A percentile compares a stretch with the other conserved stretches of the same genome.
phyloP scores from a whole-genome alignment of 169 alveolate genomes.

The Plasmodium malariae region DNA sequence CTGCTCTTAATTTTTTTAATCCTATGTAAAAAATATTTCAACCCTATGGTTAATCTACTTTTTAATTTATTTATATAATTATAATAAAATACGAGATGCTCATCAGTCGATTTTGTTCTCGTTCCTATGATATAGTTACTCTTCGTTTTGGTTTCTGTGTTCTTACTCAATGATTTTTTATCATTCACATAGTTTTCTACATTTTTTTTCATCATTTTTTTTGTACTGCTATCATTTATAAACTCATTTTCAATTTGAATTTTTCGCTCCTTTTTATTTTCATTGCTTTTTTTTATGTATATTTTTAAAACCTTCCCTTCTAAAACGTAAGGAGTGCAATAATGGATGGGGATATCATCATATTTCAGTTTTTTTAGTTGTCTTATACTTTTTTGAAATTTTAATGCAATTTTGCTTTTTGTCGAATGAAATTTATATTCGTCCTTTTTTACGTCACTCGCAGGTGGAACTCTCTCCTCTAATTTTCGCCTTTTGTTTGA shows the following conservation, averaged over 20 bases:
- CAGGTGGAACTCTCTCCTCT: no score
- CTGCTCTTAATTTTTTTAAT: constrained; percentile 37
- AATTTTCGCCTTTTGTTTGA: background rate
- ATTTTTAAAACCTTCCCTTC: constrained; percentile 53
- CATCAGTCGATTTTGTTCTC: constrained; percentile 74
- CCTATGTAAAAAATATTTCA: constrained; percentile 29
- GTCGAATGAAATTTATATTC: constrained; percentile 2
- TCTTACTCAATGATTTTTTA: background rate
- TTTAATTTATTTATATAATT: constrained; percentile 53
- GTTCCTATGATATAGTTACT: constrained; percentile 64
- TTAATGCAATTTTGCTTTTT: constrained; percentile 20
- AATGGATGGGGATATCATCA: constrained; percentile 57
- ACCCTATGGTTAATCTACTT: constrained; percentile 47
- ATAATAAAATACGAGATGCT: constrained; percentile 48
- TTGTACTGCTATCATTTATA: background rate
- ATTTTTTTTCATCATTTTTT: background rate
- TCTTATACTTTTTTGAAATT: constrained; percentile 22
- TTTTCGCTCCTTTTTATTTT: background rate
- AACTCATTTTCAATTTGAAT: background rate
- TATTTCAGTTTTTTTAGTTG: background rate
- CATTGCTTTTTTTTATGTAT: constrained; percentile 33
- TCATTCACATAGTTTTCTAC: background rate
- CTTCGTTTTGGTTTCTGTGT: constrained; percentile 3
- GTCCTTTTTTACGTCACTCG: no score
- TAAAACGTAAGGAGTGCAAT: constrained; percentile 43